Evolutionary conservation across 192 early-diverging fungal species (phyloP), one percentile per base, ranked within the genome.

Genomic region (Coemansia sp.): DNA sequence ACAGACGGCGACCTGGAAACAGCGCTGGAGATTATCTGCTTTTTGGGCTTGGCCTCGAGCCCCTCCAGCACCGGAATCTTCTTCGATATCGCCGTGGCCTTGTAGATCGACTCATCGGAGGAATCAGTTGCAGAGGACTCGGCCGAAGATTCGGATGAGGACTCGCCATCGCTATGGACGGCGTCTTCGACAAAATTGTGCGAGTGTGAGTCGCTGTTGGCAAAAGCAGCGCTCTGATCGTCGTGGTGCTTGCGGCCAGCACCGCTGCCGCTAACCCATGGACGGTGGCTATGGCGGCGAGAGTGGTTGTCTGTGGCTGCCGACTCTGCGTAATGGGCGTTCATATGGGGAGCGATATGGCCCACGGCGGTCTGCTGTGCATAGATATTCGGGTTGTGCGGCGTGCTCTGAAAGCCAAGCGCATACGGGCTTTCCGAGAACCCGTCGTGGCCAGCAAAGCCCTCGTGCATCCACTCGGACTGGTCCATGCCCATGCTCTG

Each of bases 401-500:
- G 66, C 43, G 78, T 60, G 53, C 51, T 45, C 62, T 81, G 73
- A 55, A 81, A 73, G 5, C 78, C 78, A 20, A 69, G 45, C 12
- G 62, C 52, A 56, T 74, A 68, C n/a, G 65, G 68, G 65, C 66
- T 67, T 20, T 51, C 64, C 33, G 64, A 52, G 55, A 64, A 41
- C 37, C 53, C 36, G 51, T 63, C 51, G 20, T 75, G 77, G 58
- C 66, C 67, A 22, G 57, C 48, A 68, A 80, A 80, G 3, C 72
- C 78, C 57, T 80, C 78, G 59, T 80, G 68, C 7, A 74, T 65
- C 70, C 73, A 75, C 36, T 60, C 72, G 41, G 71, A 66, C 58
- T 62, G 58, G 51, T 34, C 36, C 0, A 61, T 37, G 35, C 52
- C 45, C 1, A 61, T 37, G 36, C 37, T 61, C 37, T 70, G 67